phyloP scores from a whole-genome alignment of 805 yeast species.

The Hanseniaspora thailandica region DNA sequence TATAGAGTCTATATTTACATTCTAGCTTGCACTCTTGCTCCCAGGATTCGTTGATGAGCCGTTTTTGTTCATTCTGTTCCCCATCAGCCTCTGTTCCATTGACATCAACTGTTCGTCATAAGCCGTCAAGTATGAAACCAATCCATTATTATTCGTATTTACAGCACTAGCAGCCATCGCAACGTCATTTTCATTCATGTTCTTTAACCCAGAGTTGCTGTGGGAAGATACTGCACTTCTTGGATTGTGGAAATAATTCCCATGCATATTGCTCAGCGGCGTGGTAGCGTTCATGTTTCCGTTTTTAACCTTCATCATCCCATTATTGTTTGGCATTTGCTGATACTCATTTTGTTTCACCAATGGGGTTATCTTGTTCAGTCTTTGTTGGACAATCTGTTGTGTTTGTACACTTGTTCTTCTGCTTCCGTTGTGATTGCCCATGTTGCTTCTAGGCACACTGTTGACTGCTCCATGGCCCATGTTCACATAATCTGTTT shows the following conservation, averaged over 20 bases:
- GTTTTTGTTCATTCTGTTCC: not conserved
- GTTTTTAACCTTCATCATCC: not conserved
- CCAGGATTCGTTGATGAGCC: not conserved
- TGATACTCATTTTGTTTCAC: not conserved
- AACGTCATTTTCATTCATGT: conserved; percentile 10
- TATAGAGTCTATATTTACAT: not conserved
- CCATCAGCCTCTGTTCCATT: not conserved
- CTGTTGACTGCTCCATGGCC: conserved; percentile 19
- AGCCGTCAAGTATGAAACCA: not conserved
- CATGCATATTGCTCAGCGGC: not conserved
- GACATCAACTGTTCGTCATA: not conserved
- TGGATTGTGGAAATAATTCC: not conserved
- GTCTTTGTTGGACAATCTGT: conserved; percentile 16
- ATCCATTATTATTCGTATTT: not conserved
- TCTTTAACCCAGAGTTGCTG: not conserved
- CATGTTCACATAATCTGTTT: no score
- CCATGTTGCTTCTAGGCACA: conserved; percentile 17
- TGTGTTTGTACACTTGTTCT: conserved; percentile 20
- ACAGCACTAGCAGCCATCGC: not conserved
- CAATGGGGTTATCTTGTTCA: conserved; percentile 7
- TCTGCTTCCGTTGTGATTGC: conserved; percentile 20
- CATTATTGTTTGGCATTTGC: not conserved
- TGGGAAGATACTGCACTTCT: not conserved
- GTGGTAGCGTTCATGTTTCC: not conserved
- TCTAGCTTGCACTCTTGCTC: not conserved